These are phyloP conservation scores for Chrysoporthe cubensis DNA, from an alignment of 2,329 filamentous ascomycete species.

Conservation along the genomic window DNA sequence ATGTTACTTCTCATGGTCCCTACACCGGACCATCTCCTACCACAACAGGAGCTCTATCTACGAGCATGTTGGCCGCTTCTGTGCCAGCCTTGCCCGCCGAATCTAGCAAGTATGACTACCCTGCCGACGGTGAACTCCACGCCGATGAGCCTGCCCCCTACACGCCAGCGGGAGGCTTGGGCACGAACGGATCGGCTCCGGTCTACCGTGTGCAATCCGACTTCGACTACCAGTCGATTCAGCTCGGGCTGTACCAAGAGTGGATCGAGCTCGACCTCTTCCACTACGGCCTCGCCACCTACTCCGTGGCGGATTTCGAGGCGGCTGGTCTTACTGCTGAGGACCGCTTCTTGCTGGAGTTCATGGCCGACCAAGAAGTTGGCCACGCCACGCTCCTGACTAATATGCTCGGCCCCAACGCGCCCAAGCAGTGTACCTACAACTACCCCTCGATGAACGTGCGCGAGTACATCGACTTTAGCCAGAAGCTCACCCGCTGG, in stretches of 20 bases:
- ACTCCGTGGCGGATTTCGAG: conserved; percentile 70
- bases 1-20: conserved; percentile 70
- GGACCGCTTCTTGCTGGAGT: conserved; percentile 71
- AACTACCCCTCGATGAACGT: conserved; percentile 79
- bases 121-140: conserved; percentile 70
- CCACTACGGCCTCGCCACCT: conserved; percentile 73
- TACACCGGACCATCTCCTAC: conserved; percentile 67
- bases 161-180: conserved; percentile 71
- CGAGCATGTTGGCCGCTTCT: conserved; percentile 57
- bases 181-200: conserved; percentile 76
- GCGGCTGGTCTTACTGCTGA: conserved; percentile 69
- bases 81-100: conserved; percentile 62
- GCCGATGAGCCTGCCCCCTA: conserved; percentile 72
- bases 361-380: conserved; percentile 77
- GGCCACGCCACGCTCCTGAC: conserved; percentile 77
- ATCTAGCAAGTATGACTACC: conserved; percentile 69
- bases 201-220: conserved; percentile 80
- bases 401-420: conserved; percentile 74
- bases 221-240: conserved; percentile 80
- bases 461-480: conserved; percentile 80
- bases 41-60: conserved; percentile 70
- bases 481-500: conserved; percentile 81
- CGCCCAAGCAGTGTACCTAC: conserved; percentile 78
- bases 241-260: conserved; percentile 77
- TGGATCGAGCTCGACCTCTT: conserved; percentile 86